phyloP scores from a whole-genome alignment of 768 basidiomycete genomes.

The Mycena indigotica region DNA sequence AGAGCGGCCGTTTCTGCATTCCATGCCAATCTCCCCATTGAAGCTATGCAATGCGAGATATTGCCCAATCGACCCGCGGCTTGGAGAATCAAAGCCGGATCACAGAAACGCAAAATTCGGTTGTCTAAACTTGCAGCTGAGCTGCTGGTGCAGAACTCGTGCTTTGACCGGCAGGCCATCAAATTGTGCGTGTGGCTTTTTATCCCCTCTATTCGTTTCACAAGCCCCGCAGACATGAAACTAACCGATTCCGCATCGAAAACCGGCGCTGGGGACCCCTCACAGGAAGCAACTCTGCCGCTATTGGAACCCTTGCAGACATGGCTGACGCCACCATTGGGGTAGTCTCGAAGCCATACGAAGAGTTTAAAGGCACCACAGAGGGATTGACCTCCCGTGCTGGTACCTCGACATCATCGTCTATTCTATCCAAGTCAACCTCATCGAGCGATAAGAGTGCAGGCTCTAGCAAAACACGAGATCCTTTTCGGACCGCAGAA shows the following conservation, averaged over 20 bases:
- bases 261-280: conserved; percentile 20
- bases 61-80: conserved; percentile 49
- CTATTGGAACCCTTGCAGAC: not conserved
- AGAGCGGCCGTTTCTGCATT: not conserved
- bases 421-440: too few relatives aligned
- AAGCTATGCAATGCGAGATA: not conserved
- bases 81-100: too few relatives aligned
- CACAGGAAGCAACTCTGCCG: conserved; percentile 10
- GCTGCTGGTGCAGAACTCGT: conserved; percentile 1
- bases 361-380: conserved; percentile 15
- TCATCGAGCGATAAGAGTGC: too few relatives aligned
- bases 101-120: conserved; percentile 8
- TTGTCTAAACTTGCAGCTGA: conserved; percentile 19
- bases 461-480: conserved; percentile 42
- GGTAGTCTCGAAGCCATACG: conserved; percentile 13
- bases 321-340: conserved; percentile 12
- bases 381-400: too few relatives aligned
- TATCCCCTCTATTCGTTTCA: too few relatives aligned
- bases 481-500: not conserved
- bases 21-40: not conserved
- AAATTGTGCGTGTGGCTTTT: too few relatives aligned
- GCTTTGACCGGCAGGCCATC: conserved; percentile 2
- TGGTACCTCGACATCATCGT: not conserved
- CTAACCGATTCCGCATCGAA: conserved; percentile 10
- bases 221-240: too few relatives aligned